Percentiles rank a stretch among this genome's conserved stretches.
phyloP scores from a whole-genome alignment of 495 filamentous ascomycete genomes.

The Penicillium paxilli region DNA sequence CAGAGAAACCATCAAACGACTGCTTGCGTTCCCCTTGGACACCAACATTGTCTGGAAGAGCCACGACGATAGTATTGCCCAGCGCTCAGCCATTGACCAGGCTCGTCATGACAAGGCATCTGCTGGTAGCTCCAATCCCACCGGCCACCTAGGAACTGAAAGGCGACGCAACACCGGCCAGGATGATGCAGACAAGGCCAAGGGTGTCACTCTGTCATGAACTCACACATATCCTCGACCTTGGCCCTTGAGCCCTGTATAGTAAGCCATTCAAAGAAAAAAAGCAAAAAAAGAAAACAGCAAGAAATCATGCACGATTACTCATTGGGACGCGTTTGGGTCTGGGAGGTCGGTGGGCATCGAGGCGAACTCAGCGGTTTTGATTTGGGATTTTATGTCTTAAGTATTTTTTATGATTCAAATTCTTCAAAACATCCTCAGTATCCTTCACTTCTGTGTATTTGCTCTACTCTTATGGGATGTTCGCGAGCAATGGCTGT shows the following conservation, averaged over 20 bases:
- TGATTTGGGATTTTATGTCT: slow-evolving; percentile 37
- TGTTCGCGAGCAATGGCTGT: slow-evolving; percentile 29
- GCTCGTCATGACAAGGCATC: slow-evolving; percentile 74
- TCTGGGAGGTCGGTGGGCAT: slow-evolving; percentile 38
- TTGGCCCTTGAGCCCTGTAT: slow-evolving; percentile 44
- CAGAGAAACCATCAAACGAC: slow-evolving; percentile 90
- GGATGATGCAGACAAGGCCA: slow-evolving; percentile 52
- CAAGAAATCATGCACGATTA: slow-evolving; percentile 29
- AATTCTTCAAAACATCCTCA: too few relatives aligned
- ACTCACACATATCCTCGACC: slow-evolving; percentile 8
- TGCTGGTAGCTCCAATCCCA: slow-evolving; percentile 19
- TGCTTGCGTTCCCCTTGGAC: slow-evolving; percentile 79
- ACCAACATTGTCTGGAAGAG: slow-evolving; percentile 94
- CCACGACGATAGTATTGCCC: slow-evolving; percentile 80
- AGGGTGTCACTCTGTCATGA: slow-evolving; percentile 34
- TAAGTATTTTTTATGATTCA: slow-evolving; percentile 24
- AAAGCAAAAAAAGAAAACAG: slow-evolving; percentile 40
- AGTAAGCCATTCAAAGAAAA: slow-evolving; percentile 39
- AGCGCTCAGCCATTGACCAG: slow-evolving; percentile 78
- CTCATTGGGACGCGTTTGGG: slow-evolving; percentile 47
- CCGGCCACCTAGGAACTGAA: slow-evolving; percentile 38
- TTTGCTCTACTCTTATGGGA: too few relatives aligned
- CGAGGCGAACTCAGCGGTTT: slow-evolving; percentile 47
- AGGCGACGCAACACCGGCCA: slow-evolving; percentile 47
- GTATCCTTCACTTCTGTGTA: slow-evolving; percentile 17